Base-by-base conservation (phyloP, 108 stramenopile species). In the Nitzschia sp. region DNA sequence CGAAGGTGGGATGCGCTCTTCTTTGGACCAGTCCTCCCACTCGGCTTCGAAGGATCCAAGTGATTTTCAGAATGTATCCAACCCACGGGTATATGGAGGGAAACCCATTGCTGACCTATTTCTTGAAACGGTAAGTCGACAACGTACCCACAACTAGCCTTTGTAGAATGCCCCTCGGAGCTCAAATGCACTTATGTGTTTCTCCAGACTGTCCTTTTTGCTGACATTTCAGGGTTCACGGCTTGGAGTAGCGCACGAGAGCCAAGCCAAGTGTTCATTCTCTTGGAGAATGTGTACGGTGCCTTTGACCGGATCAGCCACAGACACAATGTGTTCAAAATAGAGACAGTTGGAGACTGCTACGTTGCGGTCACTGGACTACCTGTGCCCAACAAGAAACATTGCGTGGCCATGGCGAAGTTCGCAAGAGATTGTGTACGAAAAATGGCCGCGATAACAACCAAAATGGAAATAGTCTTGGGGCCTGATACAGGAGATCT, bases 41-140 rank as follows among this genome's bases (percentile, higher is more conserved):
- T 12, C 19, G 0, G 12, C 12, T 8, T 54, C 39, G 14, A 17
- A 17, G 3, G 57, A 37, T 8, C 46, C 17, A 6, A 15, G 14
- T 3, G 46, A 48, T 48, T 48, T 48, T 15, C n/a, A 48, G n/a
- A 17, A 48, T 15, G 46, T 6, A 2, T 17, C 14, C 46, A 48
- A 17, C n/a, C 46, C 46, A 15, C n/a, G n/a, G 46, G 46, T 48
- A 3, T 48, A 48, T 48, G 46, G 46, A 17, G 17, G 17, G n/a
- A 34, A 14, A 10, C 70, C 70, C 0, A 63, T 71, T 48, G 70
- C 70, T 15, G 70, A 71, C 48, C 48, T 71, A 1, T 71, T 62
- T 22, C 58, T 26, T 3, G 17, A 52, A 12, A 71, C 70, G 17
- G 46, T 48, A 17, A 48, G 46, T 48, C 3, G 14, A 17, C 6